Evolutionary conservation across 208 protist species (phyloP), one percentile per base, ranked within the genome.

Genomic region (Vickermania spadyakhi): DNA sequence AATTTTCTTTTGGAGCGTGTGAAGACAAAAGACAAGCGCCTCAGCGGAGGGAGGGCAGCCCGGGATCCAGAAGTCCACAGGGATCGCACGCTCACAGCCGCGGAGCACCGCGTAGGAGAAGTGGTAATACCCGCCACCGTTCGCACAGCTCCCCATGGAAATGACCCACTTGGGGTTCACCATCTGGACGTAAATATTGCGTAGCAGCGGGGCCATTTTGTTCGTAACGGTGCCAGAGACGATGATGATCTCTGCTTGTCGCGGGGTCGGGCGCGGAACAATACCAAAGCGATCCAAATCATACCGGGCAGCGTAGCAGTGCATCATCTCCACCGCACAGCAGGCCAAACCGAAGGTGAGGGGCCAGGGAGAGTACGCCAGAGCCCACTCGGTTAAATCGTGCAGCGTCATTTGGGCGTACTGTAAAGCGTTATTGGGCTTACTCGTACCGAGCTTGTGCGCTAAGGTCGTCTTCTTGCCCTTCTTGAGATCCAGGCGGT

Each of bases 211-310:
- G 1, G 98, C 98, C 98, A 99, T 99, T 71, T 99, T 99, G 78
- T 99, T 99, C 28, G 97, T 99, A 18, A 99, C 93, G 18, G 98
- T 99, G 54, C 98, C 98, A 0, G 97, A 98, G n/a, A 99, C 96
- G 69, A 99, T 98, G 73, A 99, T 98, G 56, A 98, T 93, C 72
- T 99, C 97, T 1, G 96, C 96, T 79, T 99, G 98, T 52, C 98
- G 93, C 18, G 91, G 90, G 18, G 85, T 91, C 1, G 96, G 85
- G 51, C 96, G 92, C 66, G 97, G 97, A 58, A 99, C 91, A 62
- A 99, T 97, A 71, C 97, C 97, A 64, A 98, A 98, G 36, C 98
- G 88, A 84, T 99, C 97, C 68, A 98, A 79, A 73, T 99, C 98
- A 71, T 99, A 99, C 4, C 98, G 88, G 4, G 93, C 73, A 28